phyloP scores from a whole-genome alignment of 2,329 filamentous ascomycete species.

The Fusarium sarcochroum region DNA sequence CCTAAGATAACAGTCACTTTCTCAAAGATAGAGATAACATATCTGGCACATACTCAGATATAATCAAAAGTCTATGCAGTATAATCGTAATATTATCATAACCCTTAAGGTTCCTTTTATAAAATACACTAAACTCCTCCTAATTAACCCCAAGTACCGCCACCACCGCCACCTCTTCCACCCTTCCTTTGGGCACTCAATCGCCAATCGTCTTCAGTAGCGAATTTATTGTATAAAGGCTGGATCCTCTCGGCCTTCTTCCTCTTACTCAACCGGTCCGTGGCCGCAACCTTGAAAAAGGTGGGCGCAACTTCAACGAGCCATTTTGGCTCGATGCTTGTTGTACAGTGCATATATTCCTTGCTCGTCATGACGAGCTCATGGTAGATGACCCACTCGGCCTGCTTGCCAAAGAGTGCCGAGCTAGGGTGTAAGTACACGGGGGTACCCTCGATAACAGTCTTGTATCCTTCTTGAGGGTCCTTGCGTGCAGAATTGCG shows the following conservation, averaged over 20 bases:
- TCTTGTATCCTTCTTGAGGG: conserved; percentile 97
- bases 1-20: too few species aligned
- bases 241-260: conserved; percentile 96
- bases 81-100: not conserved
- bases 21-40: too few species aligned
- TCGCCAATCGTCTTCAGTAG: conserved; percentile 94
- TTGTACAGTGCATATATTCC: conserved; percentile 98
- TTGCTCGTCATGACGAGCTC: conserved; percentile 92
- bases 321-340: conserved; percentile 92
- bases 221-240: conserved; percentile 93
- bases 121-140: conserved; percentile 1
- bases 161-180: conserved; percentile 85
- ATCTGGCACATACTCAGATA: not conserved
- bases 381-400: conserved; percentile 97
- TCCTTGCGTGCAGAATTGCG: conserved; percentile 95
- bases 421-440: conserved; percentile 95
- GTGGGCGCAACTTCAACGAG: conserved; percentile 97
- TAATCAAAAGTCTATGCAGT: not conserved
- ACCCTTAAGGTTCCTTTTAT: not conserved
- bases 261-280: conserved; percentile 87
- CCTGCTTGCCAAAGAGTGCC: conserved; percentile 93
- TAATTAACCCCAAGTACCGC: conserved; percentile 89
- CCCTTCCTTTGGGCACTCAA: conserved; percentile 88
- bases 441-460: conserved; percentile 92
- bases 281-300: conserved; percentile 97